phyloP scores from a whole-genome alignment of 176 grass and related monocot genomes.

The Luzula sylvatica region DNA sequence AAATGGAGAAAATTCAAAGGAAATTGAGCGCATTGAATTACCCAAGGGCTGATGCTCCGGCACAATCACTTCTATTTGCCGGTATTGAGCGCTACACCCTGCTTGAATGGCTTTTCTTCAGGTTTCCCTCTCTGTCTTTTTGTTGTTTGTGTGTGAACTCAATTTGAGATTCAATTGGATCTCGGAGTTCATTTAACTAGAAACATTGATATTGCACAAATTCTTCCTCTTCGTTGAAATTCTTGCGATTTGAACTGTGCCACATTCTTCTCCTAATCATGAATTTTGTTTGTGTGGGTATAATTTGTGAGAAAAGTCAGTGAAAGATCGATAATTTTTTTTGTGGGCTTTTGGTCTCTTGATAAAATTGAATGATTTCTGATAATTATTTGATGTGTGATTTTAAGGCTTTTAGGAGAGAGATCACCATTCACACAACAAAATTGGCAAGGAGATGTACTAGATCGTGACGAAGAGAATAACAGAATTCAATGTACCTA shows the following conservation, averaged over 20 bases:
- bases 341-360: background rate
- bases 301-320: no score
- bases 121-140: constrained; percentile 19
- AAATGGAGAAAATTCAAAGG: constrained; percentile 98
- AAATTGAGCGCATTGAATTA: constrained; percentile 67
- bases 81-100: constrained; percentile 94
- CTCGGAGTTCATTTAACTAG: no score
- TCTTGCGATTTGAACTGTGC: no score
- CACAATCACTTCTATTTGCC: constrained; percentile 90
- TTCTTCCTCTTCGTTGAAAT: no score
- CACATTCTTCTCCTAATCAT: background rate
- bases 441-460: constrained; percentile 88
- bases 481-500: constrained; percentile 75
- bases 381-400: constrained; percentile 15
- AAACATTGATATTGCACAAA: background rate
- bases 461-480: constrained; percentile 98
- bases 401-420: constrained; percentile 69
- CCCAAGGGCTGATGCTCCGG: constrained; percentile 66
- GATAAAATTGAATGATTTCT: background rate
- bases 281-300: background rate
- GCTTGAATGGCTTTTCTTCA: constrained; percentile 99
- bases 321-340: no score
- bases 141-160: constrained; percentile 7
- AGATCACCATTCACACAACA: constrained; percentile 96
- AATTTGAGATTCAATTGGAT: no score